Conservation (phyloP, 495 filamentous ascomycete species). For the Choiromyces venosus region DNA sequence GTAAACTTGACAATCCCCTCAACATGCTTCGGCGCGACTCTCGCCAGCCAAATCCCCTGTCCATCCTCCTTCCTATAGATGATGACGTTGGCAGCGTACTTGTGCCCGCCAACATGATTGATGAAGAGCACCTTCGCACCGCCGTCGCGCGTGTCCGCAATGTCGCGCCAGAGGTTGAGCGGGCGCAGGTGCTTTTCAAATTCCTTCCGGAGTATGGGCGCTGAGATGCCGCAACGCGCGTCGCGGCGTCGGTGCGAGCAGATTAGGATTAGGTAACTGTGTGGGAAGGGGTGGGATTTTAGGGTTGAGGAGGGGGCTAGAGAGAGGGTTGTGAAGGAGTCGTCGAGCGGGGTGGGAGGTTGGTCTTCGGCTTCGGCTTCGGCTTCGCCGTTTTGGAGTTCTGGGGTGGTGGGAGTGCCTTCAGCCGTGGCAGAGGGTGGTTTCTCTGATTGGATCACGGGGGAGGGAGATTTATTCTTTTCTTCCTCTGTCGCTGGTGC, state of each 20-base stretch:
- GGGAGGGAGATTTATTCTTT: not conserved
- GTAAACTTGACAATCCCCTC: slow-evolving; percentile 89
- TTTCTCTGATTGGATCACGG: slow-evolving; percentile 19
- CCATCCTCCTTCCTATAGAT: slow-evolving; percentile 60
- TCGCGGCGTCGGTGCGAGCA: slow-evolving; percentile 92
- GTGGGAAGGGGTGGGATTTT: slow-evolving; percentile 64
- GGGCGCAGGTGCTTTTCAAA: slow-evolving; percentile 84
- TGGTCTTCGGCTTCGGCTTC: not conserved
- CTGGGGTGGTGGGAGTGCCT: slow-evolving; percentile 9
- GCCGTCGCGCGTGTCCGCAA: slow-evolving; percentile 77
- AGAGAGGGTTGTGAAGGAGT: slow-evolving; percentile 42
- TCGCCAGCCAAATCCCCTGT: slow-evolving; percentile 74
- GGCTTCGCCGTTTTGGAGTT: slow-evolving; percentile 12
- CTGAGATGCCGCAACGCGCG: slow-evolving; percentile 88
- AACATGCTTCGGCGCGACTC: slow-evolving; percentile 84
- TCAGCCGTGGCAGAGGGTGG: not conserved
- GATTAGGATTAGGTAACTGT: slow-evolving; percentile 80
- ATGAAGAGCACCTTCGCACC: slow-evolving; percentile 95
- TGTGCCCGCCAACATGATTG: slow-evolving; percentile 90
- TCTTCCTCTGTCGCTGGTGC: not conserved
- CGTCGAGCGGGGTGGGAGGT: slow-evolving; percentile 6
- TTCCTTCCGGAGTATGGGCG: slow-evolving; percentile 77
- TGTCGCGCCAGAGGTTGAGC: slow-evolving; percentile 75
- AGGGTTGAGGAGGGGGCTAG: slow-evolving; percentile 50
- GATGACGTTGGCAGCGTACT: slow-evolving; percentile 87